Percentiles rank a stretch among this genome's conserved stretches.
These are phyloP conservation scores for Epithemia pelagica DNA, from an alignment of 108 stramenopile genomes.

Conservation along the genomic window DNA sequence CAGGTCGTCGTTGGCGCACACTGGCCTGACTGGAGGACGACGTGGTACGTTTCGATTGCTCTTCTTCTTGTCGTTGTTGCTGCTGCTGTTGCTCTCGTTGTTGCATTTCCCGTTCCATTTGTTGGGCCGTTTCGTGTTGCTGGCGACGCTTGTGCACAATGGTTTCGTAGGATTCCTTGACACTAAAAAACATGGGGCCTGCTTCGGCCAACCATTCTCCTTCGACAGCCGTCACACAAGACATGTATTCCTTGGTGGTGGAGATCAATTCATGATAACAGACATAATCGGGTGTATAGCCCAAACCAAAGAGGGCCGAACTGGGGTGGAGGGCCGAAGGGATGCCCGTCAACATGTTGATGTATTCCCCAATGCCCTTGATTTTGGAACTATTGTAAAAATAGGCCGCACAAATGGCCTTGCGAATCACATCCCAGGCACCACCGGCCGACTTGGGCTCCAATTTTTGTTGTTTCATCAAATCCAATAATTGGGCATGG, in stretches of 20 bases:
- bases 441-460: constrained; percentile 76
- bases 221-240: constrained; percentile 96
- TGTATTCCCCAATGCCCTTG: constrained; percentile 98
- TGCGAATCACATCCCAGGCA: constrained; percentile 94
- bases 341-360: constrained; percentile 96
- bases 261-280: constrained; percentile 98
- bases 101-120: constrained; percentile 63
- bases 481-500: constrained; percentile 91
- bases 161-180: constrained; percentile 86
- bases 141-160: constrained; percentile 61
- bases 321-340: constrained; percentile 88
- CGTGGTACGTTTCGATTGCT: neutral
- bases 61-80: constrained; percentile 14
- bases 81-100: constrained; percentile 31
- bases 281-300: constrained; percentile 98
- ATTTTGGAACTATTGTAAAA: constrained; percentile 96
- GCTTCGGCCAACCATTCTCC: constrained; percentile 98
- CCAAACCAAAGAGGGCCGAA: constrained; percentile 89
- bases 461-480: constrained; percentile 94
- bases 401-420: constrained; percentile 98
- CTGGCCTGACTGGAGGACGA: neutral
- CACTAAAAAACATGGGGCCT: constrained; percentile 97
- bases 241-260: constrained; percentile 98
- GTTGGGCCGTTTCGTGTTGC: constrained; percentile 43
- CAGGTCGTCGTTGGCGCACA: constrained; percentile 24